phyloP scores from a whole-genome alignment of 192 early-diverging fungal genomes.

The Entrophospora sp. region DNA sequence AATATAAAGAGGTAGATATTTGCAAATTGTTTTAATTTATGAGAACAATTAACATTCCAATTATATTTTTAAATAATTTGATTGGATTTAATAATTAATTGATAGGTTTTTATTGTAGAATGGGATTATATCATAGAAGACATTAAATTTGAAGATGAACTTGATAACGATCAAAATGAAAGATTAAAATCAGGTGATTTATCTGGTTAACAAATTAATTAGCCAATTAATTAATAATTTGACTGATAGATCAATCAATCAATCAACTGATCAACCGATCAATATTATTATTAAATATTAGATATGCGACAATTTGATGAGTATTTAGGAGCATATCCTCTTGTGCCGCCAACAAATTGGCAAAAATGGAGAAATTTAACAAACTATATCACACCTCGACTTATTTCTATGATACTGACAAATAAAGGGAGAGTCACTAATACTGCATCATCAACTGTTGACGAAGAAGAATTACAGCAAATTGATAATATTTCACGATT shows the following conservation, averaged over 20 bases:
- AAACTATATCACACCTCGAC: conserved; percentile 42
- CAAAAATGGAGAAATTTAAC: conserved; percentile 73
- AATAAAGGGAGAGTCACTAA: conserved; percentile 12
- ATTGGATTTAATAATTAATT: conserved; percentile 19
- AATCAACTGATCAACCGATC: no score
- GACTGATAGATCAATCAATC: no score
- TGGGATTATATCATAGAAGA: conserved; percentile 78
- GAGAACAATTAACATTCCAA: no score
- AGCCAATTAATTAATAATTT: neutral
- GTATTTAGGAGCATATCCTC: conserved; percentile 73
- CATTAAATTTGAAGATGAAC: conserved; percentile 38
- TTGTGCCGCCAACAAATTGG: conserved; percentile 56
- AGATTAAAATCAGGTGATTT: conserved; percentile 52
- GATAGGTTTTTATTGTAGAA: conserved; percentile 65
- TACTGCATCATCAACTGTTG: conserved; percentile 10
- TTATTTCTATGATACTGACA: conserved; percentile 3
- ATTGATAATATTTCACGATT: neutral
- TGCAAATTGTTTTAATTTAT: no score
- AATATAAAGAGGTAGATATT: conserved; percentile 45
- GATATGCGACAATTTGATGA: conserved; percentile 74
- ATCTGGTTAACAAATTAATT: neutral
- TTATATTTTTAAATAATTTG: neutral
- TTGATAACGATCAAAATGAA: conserved; percentile 54
- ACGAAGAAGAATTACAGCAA: conserved; percentile 18
- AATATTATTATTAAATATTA: conserved; percentile 21